Evolutionary conservation across 371 early-diverging fungal genomes (phyloP), one percentile per base, ranked within the genome.

Genomic region (Haplosporangium sp.): DNA sequence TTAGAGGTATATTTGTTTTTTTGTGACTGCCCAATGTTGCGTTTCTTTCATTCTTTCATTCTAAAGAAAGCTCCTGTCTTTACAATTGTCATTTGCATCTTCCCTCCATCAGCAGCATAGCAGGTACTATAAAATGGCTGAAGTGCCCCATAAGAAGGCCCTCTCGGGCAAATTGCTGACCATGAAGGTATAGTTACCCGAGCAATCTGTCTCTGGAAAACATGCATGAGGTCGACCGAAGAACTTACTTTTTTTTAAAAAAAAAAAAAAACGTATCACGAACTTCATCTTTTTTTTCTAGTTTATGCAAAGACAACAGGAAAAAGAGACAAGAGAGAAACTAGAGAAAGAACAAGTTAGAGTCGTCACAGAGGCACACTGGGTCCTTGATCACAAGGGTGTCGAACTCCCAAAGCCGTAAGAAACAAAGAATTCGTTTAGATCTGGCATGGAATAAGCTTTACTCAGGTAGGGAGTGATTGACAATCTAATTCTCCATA

Each of bases 271-370:
- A 44, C 4, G 44, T 4, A 2, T 44, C 1, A 44, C 44, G 7
- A 10, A 44, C 44, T 44, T 44, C 7, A 6, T 4, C 11, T 44
- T 52, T 52, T 58, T 37, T n/a, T 45, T 57, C 45, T 82, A 88
- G 88, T 89, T 89, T 74, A 89, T 89, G 89, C 89, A 89, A 84
- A 69, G 89, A 70, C 83, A 84, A 35, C 61, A 87, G 61, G 89
- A 89, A 52, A 85, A 82, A 44, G 84, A 84, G 66, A 69, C 76
- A 45, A 70, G 83, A 61, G 72, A 84, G 47, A 72, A 84, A 39
- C 58, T 86, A 57, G 86, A 84, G 52, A 58, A 69, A 69, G 89
- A 89, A 58, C 82, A 85, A 35, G 86, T 87, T 66, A 76, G 87
- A 20, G 85, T 89, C 13, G 84, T 88, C 53, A 85, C 89, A 44